Evolutionary conservation across 257 asterid genomes (phyloP), one percentile per base, ranked within the genome.

Genomic region (Voacanga thouarsii): DNA sequence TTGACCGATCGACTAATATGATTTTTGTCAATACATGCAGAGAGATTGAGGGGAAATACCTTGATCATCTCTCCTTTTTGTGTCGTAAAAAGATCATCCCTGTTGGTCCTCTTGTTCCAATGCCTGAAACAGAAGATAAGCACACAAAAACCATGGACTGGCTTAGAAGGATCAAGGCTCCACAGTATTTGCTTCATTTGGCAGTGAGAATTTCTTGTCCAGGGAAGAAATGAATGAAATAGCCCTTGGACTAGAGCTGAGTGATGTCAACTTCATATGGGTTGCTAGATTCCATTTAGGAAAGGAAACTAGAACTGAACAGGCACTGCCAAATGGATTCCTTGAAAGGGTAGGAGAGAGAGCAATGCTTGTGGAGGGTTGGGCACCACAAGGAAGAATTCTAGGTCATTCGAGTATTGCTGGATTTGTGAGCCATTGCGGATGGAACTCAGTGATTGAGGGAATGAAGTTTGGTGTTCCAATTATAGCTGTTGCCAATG

Each of bases 391-490:
- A 78, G 72, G 77, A 71, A 78, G 60, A 76, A 90, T 91, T 3
- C 69, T 93, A 23, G 61, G 76, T 2, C 93, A 89, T 65, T 44
- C 77, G 4, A 90, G 89, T 53, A 78, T 88, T 0, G 96, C 94
- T 0, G 96, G 88, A 28, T 91, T 91, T 24, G 14, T 90, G 83
- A 91, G 90, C 55, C 90, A 91, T 15, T 91, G 93, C 16, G 93
- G 96, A 28, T 90, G 96, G 96, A 84, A 87, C 74, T 89, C 93
- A 4, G 87, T 90, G 79, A 84, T 89, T 85, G 90, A 93, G 49
- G 86, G 85, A 0, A 75, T 90, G 23, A 72, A 80, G 19, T 86
- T 39, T 3, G 87, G 88, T 5, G 87, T 89, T 75, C 96, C 93
- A 28, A 84, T 93, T 0, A 74, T 87, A 8, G 91, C 91, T 28